Base-by-base conservation (phyloP, 768 basidiomycete genomes). In the Guyanaporus albipodus region DNA sequence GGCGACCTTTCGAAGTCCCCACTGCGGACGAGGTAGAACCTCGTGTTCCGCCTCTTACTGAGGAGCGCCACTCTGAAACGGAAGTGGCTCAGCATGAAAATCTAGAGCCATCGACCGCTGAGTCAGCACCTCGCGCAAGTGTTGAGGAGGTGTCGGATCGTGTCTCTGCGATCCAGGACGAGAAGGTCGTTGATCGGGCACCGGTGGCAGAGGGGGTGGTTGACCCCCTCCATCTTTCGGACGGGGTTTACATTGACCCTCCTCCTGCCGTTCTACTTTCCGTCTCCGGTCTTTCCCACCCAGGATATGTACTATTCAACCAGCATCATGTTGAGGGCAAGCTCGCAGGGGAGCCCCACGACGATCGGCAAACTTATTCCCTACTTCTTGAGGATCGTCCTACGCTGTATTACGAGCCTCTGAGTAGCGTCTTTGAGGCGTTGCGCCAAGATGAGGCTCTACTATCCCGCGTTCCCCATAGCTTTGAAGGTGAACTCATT, bases 361-460 rank as follows among this genome's bases (percentile, higher is more conserved):
- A 23, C 38, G 31, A 48, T 33, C 59, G 60, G 33, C 57, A 39
- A 52, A 36, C 24, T 34, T 66, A 50, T 26, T 59, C 66, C n/a
- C 60, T 87, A 6, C 67, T 90, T 38, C 72, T 91, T 48, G 75
- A 79, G 37, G 70, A 79, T 47, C 74, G 69, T 15, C 86, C 87
- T 3, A 85, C 80, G 4, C 70, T 90, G 7, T 91, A 87, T 63
- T 90, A 89, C 55, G 87, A 89, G 60, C 81, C 87, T 23, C 60
- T 91, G 37, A 77, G 75, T 34, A 72, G 67, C 46, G 77, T 89
- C 17, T 89, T 90, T 56, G 83, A 83, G 45, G 83, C 82, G 46
- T 67, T 91, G 34, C 83, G 85, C 24, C 73, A 77, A 57, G 84
- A 88, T 46, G 74, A 78, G 38, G 60, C 40, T 22, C 61, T 69